Evolutionary conservation across 2,329 filamentous ascomycete species (phyloP).

Genomic region (Verticillium nubilum): DNA sequence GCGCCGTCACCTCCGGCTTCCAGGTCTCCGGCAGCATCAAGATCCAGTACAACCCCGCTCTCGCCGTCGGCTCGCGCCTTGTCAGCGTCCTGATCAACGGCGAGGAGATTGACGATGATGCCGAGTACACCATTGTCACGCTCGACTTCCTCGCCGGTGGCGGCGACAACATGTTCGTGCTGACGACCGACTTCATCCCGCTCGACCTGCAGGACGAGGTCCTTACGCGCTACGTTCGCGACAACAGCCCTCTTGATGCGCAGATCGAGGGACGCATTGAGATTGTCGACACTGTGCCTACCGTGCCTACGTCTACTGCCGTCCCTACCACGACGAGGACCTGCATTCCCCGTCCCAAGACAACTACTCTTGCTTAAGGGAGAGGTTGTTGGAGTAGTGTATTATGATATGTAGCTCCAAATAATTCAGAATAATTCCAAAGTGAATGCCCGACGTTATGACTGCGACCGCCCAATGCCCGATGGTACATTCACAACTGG

Average conservation of each 20-base stretch:
- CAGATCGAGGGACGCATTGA: constrained; percentile 42
- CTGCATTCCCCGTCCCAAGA: constrained; percentile 2
- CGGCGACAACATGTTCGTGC: constrained; percentile 56
- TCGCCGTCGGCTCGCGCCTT: constrained; percentile 42
- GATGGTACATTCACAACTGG: no score
- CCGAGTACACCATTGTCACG: constrained; percentile 53
- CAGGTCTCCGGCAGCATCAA: constrained; percentile 54
- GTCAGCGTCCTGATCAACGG: constrained; percentile 46
- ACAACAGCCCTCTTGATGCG: constrained; percentile 42
- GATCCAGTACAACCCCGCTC: constrained; percentile 51
- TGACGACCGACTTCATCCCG: constrained; percentile 29
- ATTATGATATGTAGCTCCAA: background rate
- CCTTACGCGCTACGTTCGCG: constrained; percentile 42
- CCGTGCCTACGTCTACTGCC: background rate
- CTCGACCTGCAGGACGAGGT: constrained; percentile 51
- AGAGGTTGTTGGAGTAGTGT: background rate
- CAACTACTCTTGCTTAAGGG: background rate
- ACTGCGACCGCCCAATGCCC: no score
- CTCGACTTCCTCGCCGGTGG: constrained; percentile 58
- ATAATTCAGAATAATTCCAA: background rate
- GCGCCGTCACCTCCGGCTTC: constrained; percentile 51
- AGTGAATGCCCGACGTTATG: no score
- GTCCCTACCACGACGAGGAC: constrained; percentile 1
- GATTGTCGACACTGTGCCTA: constrained; percentile 1
- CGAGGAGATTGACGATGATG: constrained; percentile 36